Percentiles rank a stretch among this genome's conserved stretches.
These are phyloP conservation scores for Chlorella sorokiniana DNA, from an alignment of 139 green algal species.

Conservation along the genomic window DNA sequence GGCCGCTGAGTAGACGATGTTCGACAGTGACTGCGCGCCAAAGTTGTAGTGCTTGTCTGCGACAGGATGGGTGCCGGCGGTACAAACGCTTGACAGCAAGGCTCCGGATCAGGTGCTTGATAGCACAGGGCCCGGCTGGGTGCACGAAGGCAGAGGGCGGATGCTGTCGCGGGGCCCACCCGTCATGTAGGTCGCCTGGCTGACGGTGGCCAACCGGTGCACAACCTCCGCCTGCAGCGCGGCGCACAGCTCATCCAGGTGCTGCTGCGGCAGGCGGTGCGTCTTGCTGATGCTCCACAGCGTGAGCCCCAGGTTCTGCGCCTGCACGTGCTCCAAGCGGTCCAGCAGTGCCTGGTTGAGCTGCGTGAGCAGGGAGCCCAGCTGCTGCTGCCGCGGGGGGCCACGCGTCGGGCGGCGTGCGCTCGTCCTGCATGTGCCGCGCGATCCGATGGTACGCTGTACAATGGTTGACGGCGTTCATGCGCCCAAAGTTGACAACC, in stretches of 20 bases:
- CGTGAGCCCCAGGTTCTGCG: constrained; percentile 34
- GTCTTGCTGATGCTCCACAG: constrained; percentile 33
- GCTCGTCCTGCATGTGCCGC: neutral
- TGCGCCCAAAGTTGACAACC: neutral
- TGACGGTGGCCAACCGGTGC: neutral
- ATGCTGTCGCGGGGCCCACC: neutral
- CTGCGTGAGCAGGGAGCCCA: constrained; percentile 8
- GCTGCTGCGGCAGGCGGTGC: neutral
- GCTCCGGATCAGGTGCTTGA: no score
- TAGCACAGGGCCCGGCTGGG: neutral
- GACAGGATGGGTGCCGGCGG: neutral
- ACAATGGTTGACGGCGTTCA: constrained; percentile 28
- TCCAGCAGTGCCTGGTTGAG: constrained; percentile 11
- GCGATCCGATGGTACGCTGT: constrained; percentile 36
- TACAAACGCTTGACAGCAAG: no score
- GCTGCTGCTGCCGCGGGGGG: constrained; percentile 16
- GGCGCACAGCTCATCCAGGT: neutral
- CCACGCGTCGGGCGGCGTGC: neutral
- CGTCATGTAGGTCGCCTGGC: constrained; percentile 14
- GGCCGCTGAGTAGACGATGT: constrained; percentile 58
- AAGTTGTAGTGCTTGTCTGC: constrained; percentile 33
- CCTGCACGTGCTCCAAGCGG: constrained; percentile 12
- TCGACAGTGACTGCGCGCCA: constrained; percentile 46
- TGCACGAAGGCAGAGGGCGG: neutral
- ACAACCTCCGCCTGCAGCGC: constrained; percentile 22